Evolutionary conservation across 1,139 yeast genomes (phyloP).

Genomic region (Candida tetrigidarum): DNA sequence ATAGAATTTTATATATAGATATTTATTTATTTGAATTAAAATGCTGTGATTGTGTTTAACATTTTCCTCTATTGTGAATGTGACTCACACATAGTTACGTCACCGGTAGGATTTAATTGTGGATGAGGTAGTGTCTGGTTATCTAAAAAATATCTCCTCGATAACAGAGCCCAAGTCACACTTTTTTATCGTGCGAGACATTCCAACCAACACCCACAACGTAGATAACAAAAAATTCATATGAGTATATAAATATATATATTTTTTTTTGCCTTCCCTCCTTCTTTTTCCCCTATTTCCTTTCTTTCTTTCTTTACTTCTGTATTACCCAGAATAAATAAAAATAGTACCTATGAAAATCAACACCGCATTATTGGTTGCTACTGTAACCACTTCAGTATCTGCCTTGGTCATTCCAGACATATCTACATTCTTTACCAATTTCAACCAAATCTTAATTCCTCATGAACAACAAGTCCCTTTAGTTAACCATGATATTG

Average conservation of each 20-base stretch:
- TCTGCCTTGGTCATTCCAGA: slow-evolving; percentile 12
- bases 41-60: too few species aligned
- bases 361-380: slow-evolving; percentile 5
- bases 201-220: not conserved
- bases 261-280: not conserved
- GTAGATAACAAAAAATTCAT: not conserved
- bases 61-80: too few species aligned
- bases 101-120: too few species aligned
- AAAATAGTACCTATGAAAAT: slow-evolving; percentile 5
- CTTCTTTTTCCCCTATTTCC: not conserved
- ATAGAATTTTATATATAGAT: not conserved
- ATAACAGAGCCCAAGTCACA: too few species aligned
- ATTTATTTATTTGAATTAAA: too few species aligned
- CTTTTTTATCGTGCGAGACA: not conserved
- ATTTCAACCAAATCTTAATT: slow-evolving; percentile 6
- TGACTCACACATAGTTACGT: too few species aligned
- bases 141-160: too few species aligned
- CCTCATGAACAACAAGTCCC: slow-evolving; percentile 9
- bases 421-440: slow-evolving; percentile 7
- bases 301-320: not conserved
- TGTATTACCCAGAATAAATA: too few species aligned
- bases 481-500: slow-evolving; percentile 6
- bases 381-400: slow-evolving; percentile 6
- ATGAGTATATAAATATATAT: not conserved
- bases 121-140: not conserved